Evolutionary conservation across 2,329 filamentous ascomycete genomes (phyloP).

Genomic region (Hortaea werneckii): DNA sequence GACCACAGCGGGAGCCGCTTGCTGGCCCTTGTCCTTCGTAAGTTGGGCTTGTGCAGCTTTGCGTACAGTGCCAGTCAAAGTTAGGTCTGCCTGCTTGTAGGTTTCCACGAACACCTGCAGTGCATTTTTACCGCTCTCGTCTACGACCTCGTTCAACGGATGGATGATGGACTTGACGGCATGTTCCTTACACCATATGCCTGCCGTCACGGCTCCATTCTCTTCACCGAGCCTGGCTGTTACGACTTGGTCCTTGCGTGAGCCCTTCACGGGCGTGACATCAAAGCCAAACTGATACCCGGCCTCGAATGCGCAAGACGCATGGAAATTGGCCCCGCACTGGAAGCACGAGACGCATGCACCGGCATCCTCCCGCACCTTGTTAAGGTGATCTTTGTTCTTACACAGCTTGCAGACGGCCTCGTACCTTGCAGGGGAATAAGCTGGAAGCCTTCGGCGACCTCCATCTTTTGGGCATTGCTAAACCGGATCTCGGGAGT

Average conservation of each 20-base stretch:
- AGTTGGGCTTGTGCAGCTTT: slow-evolving; percentile 71
- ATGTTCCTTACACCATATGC: slow-evolving; percentile 87
- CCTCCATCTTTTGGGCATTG: slow-evolving; percentile 68
- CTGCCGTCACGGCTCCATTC: slow-evolving; percentile 71
- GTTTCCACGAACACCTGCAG: slow-evolving; percentile 78
- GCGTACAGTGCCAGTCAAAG: slow-evolving; percentile 81
- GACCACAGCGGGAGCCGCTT: slow-evolving; percentile 17
- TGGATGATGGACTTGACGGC: slow-evolving; percentile 61
- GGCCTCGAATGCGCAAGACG: slow-evolving; percentile 78
- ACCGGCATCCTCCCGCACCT: slow-evolving; percentile 35
- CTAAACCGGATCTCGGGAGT: slow-evolving; percentile 89
- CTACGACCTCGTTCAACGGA: slow-evolving; percentile 64
- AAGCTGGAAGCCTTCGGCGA: slow-evolving; percentile 80
- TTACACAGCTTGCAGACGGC: slow-evolving; percentile 80
- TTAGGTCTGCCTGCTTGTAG: slow-evolving; percentile 89
- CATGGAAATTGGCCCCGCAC: slow-evolving; percentile 64
- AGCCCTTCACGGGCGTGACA: slow-evolving; percentile 79
- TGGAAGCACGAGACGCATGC: slow-evolving; percentile 76
- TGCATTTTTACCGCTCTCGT: slow-evolving; percentile 63
- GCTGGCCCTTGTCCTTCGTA: slow-evolving; percentile 42
- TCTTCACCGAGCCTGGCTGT: slow-evolving; percentile 75
- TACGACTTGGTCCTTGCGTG: slow-evolving; percentile 67
- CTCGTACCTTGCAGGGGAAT: slow-evolving; percentile 66
- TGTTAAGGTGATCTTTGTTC: slow-evolving; percentile 36
- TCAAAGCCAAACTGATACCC: slow-evolving; percentile 84